Conservation (phyloP, 257 asterid species). For the Plantago major region DNA sequence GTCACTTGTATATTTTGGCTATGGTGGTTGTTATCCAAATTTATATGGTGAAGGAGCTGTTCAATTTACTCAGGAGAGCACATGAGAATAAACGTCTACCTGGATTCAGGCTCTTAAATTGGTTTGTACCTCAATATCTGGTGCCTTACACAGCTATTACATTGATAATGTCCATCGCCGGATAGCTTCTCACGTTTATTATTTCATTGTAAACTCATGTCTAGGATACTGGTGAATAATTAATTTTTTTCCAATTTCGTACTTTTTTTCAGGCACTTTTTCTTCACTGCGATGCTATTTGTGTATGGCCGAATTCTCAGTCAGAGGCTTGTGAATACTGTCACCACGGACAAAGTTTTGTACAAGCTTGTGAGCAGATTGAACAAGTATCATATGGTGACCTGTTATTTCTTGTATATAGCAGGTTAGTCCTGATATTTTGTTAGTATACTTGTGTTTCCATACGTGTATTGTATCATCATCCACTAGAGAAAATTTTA, state of each 20-base stretch:
- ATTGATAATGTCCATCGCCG: neutral
- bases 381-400: conserved; percentile 89
- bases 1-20: conserved; percentile 96
- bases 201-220: conserved; percentile 9
- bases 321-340: conserved; percentile 83
- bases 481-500: neutral
- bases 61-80: conserved; percentile 73
- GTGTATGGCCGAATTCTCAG: conserved; percentile 83
- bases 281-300: conserved; percentile 81
- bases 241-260: neutral
- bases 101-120: conserved; percentile 86
- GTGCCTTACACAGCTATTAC: too few species aligned
- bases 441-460: neutral
- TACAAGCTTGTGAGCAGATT: conserved; percentile 64
- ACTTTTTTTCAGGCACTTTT: conserved; percentile 64
- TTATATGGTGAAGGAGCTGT: conserved; percentile 89
- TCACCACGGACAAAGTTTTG: conserved; percentile 61
- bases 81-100: conserved; percentile 91
- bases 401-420: conserved; percentile 77
- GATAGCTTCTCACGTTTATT: conserved; percentile 13
- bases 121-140: conserved; percentile 40
- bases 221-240: neutral
- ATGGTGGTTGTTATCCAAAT: conserved; percentile 88
- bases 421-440: conserved; percentile 52
- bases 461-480: neutral